phyloP scores from a whole-genome alignment of 2,329 filamentous ascomycete genomes.

The Paracoccidioides brasiliensis region DNA sequence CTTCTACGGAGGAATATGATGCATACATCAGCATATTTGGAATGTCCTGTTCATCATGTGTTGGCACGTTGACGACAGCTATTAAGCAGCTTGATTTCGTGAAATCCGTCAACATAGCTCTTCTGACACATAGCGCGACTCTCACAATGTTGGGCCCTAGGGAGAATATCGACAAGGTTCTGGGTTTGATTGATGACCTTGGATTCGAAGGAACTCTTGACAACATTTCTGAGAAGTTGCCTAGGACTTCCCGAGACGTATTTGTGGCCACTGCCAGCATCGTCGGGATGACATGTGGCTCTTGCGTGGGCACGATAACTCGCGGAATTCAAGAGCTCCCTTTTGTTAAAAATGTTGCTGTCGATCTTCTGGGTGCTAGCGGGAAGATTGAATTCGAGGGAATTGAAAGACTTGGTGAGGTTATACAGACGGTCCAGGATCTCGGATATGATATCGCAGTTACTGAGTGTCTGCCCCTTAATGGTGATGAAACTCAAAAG shows the following conservation, averaged over 20 bases:
- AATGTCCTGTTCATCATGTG: constrained; percentile 62
- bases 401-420: constrained; percentile 32
- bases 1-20: constrained; percentile 11
- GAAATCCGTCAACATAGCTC: constrained; percentile 45
- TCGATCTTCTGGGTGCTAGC: constrained; percentile 41
- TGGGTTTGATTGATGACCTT: constrained; percentile 38
- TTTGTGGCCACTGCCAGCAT: constrained; percentile 38
- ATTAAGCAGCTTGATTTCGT: constrained; percentile 48
- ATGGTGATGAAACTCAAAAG: constrained; percentile 26
- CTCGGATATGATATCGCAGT: constrained; percentile 54
- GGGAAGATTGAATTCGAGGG: constrained; percentile 37
- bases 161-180: constrained; percentile 33
- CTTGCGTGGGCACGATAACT: constrained; percentile 40
- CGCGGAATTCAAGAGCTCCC: constrained; percentile 33
- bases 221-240: constrained; percentile 16
- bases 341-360: constrained; percentile 36
- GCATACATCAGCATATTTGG: constrained; percentile 44
- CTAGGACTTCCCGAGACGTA: neutral
- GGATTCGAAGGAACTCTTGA: constrained; percentile 36
- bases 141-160: constrained; percentile 43
- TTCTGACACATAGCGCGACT: constrained; percentile 54
- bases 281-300: constrained; percentile 46
- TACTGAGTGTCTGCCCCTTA: constrained; percentile 29
- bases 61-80: constrained; percentile 48
- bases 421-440: constrained; percentile 40